Evolutionary conservation across 1,284 basidiomycete species (phyloP).

Genomic region (Trametes versicolor): DNA sequence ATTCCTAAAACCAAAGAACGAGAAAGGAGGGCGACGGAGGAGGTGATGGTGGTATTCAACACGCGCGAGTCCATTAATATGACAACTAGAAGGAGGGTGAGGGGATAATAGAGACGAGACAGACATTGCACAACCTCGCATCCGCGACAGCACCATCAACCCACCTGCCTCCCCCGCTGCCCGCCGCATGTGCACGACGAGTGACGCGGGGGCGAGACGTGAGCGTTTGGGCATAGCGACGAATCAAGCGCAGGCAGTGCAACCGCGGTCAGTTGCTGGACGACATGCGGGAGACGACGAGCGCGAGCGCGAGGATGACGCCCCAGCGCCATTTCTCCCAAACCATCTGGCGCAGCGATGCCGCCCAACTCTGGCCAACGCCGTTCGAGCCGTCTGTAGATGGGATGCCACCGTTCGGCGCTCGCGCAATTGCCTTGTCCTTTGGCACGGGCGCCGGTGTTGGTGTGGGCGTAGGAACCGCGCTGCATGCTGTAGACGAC

Average conservation of each 20-base stretch:
- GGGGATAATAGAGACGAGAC: not conserved
- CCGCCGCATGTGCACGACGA: not conserved
- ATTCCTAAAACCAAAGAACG: not conserved
- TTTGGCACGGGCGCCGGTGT: constrained; percentile 9
- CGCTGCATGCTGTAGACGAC: constrained; percentile 22
- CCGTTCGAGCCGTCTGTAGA: constrained; percentile 29
- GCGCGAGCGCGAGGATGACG: constrained; percentile 77
- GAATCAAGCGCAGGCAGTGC: constrained; percentile 4
- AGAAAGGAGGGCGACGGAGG: not conserved
- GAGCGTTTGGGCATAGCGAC: not conserved
- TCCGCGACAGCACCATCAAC: not conserved
- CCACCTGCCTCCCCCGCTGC: not conserved
- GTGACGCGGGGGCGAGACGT: not conserved
- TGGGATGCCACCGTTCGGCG: constrained; percentile 26
- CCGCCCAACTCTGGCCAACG: constrained; percentile 52
- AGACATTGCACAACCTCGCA: constrained; percentile 4
- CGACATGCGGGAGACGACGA: constrained; percentile 75
- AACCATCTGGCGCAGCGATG: constrained; percentile 70
- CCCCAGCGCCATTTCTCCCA: constrained; percentile 88
- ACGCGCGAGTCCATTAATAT: constrained; percentile 18
- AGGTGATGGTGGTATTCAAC: constrained; percentile 6
- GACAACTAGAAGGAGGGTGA: not conserved
- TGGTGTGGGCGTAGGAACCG: constrained; percentile 14
- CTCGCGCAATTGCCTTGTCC: constrained; percentile 30
- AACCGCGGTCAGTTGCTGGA: constrained; percentile 34